A percentile compares a stretch with the other conserved stretches of the same genome.
Conservation (phyloP, 345 rosid species). For the Populus tremula region DNA sequence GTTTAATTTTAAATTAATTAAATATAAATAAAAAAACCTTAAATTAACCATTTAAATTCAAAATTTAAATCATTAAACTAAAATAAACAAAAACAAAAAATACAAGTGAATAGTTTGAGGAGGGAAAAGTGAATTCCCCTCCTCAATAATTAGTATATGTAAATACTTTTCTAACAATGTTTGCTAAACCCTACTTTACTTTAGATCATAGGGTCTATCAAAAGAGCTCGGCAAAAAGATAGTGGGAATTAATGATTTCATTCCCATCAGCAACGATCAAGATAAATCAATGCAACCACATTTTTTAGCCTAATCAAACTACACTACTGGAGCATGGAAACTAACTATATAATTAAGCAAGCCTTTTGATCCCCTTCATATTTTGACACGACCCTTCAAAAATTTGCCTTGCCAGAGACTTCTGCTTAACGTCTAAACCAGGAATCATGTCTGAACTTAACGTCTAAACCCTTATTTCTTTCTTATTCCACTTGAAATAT, state of each 20-base stretch:
- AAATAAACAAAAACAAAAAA: no score
- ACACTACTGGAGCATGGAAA: neutral
- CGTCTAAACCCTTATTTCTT: neutral
- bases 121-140: no score
- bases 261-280: neutral
- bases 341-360: no score
- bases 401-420: no score
- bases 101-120: no score
- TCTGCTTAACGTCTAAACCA: neutral
- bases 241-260: neutral
- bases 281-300: neutral
- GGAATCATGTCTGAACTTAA: neutral
- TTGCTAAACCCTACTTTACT: neutral
- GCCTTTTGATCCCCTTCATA: no score
- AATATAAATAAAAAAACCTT: no score
- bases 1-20: no score
- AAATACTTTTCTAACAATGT: neutral
- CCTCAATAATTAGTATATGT: no score
- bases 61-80: no score
- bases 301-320: neutral
- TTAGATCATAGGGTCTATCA: neutral
- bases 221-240: neutral
- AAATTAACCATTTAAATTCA: accelerated
- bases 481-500: neutral
- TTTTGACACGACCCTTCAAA: no score